Base-by-base conservation (phyloP, 1,139 yeast species). In the Debaryomyces psychrophilus region DNA sequence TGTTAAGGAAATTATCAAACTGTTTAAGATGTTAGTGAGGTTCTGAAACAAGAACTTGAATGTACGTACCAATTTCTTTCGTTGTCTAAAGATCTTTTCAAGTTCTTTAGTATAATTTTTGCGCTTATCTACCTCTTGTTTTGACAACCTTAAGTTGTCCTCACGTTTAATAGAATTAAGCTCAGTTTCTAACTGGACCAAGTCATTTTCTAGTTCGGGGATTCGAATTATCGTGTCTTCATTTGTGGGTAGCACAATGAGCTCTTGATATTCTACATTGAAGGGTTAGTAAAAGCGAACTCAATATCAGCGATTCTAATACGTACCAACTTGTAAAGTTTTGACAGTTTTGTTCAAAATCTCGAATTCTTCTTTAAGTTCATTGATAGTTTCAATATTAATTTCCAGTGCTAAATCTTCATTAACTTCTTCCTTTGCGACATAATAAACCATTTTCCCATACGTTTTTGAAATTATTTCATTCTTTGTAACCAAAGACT, bases 381-480 rank as follows among this genome's bases (percentile, higher is more conserved):
- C n/a, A 6, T 28, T 14, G 11, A 44, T 27, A 7, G 28, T 20
- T 26, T 39, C 44, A 9, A n/a, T 18, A 26, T 33, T 44, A 18
- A 38, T 7, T 8, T 31, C 31, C 18, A 9, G 18, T 17, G 14
- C 14, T 25, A 27, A 15, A 8, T 50, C 54, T 11, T 50, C 41
- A 9, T 44, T 45, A 17, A 44, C 36, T 7, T 29, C 29, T n/a
- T 45, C 42, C 14, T 50, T 70, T 28, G 61, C 60, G 41, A 67
- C 64, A 48, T 69, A 72, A 31, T 68, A 69, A 3, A 54, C 56
- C 15, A 67, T 56, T 47, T 71, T 72, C 0, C 77, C 77, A 41
- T 68, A 67, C 1, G 60, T 44, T 48, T 69, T 72, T 2, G 61
- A 56, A 5, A 63, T 48, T 20, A 71, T 52, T 33, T 60, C 63